Evolutionary conservation across 106 monocot species (phyloP), one percentile per base, ranked within the genome.

Genomic region (Narthecium ossifragum): DNA sequence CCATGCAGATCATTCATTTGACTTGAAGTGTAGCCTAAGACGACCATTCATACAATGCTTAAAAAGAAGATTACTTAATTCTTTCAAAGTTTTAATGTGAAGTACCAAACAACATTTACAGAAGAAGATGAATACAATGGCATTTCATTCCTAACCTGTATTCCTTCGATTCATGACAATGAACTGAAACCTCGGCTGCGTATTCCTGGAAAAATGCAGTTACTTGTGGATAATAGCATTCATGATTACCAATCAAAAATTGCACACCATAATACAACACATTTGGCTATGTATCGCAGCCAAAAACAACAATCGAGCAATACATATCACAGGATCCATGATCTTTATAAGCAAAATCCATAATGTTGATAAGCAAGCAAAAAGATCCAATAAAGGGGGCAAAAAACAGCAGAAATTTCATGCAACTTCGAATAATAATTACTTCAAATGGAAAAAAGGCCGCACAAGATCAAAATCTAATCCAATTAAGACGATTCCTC

Each of bases 151-250:
- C 38, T 43, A 43, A 92, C 91, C 91, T 77, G 92, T 92, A 57
- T 83, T 92, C 24, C 92, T 73, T 33, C 92, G 69, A 43, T 92
- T 92, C 92, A 92, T 92, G 26, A 92, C 92, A 67, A 87, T 86
- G 72, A 92, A 92, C 70, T 92, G 92, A 68, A 92, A 92, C 60
- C 92, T 86, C 9, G 92, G 92, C 47, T 92, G 92, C 8, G 80
- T 51, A 62, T 87, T 92, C 75, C 92, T 92, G 71, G 17, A 43
- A 43, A n/a, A n/a, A n/a, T n/a, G n/a, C n/a, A n/a, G n/a, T n/a
- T n/a, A n/a, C n/a, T 37, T 6, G 11, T 37, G 14, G 17, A 11
- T 43, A 43, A 43, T 17, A 4, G 17, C 6, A 10, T 43, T 18
- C 10, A 43, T 17, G 18, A 43, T 43, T 11, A 18, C 14, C 14